Conservation (phyloP, 192 early-diverging fungal species). For the Gigaspora rosea region DNA sequence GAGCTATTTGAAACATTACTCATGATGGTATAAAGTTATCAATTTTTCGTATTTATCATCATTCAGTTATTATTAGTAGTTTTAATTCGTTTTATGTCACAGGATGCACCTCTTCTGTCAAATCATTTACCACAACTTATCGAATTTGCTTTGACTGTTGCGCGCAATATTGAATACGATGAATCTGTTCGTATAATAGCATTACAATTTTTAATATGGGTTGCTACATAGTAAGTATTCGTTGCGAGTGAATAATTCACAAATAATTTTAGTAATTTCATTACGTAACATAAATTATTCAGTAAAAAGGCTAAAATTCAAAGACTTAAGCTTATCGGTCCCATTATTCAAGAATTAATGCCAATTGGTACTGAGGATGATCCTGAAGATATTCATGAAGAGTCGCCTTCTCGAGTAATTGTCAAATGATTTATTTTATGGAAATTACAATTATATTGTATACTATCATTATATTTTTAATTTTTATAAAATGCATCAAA, state of each 20-base stretch:
- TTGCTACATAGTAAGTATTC: conserved; percentile 67
- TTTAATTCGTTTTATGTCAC: background rate
- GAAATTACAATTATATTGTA: conserved; percentile 21
- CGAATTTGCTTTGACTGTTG: conserved; percentile 77
- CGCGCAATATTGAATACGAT: conserved; percentile 66
- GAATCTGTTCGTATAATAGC: conserved; percentile 75
- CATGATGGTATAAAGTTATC: conserved; percentile 49
- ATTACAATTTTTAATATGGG: conserved; percentile 81
- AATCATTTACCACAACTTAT: conserved; percentile 80
- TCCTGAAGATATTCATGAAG: conserved; percentile 78
- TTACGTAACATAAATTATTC: background rate
- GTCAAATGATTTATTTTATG: background rate
- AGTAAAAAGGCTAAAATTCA: conserved; percentile 81
- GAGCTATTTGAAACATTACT: conserved; percentile 87
- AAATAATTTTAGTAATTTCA: too few species aligned
- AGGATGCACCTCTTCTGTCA: conserved; percentile 78
- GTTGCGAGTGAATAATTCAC: too few species aligned
- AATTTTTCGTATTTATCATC: background rate
- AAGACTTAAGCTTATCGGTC: conserved; percentile 79
- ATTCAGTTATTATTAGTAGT: background rate
- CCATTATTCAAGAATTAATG: conserved; percentile 77
- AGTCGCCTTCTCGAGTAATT: conserved; percentile 66
- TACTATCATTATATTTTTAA: background rate
- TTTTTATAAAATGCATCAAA: conserved; percentile 2
- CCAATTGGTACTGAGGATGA: conserved; percentile 84